These are phyloP conservation scores for Rhododendron simsii DNA, from an alignment of 148 eudicot genomes.

Conservation along the genomic window DNA sequence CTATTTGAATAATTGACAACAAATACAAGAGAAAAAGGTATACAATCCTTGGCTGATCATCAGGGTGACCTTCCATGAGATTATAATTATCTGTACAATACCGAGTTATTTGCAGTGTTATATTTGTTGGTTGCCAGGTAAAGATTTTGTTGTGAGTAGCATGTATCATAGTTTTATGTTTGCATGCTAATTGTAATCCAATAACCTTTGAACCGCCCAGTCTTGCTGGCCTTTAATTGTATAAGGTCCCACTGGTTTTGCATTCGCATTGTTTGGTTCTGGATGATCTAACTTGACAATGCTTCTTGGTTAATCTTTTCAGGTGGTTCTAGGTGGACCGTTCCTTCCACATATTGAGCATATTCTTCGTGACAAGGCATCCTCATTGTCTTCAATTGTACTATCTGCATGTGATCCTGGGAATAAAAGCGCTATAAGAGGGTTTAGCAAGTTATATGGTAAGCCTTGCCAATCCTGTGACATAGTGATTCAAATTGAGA, in stretches of 20 bases:
- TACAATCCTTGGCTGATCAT: too few species aligned
- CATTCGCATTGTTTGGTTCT: not conserved
- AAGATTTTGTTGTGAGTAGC: not conserved
- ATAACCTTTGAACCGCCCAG: not conserved
- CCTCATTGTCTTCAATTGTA: slow-evolving; percentile 62
- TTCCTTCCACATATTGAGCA: slow-evolving; percentile 77
- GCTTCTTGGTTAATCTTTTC: slow-evolving; percentile 17
- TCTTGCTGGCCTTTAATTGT: not conserved
- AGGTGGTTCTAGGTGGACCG: slow-evolving; percentile 97
- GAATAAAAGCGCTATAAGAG: slow-evolving; percentile 53
- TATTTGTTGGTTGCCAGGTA: not conserved
- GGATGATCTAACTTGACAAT: slow-evolving; percentile 11
- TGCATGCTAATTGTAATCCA: not conserved
- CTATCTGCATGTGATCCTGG: slow-evolving; percentile 68
- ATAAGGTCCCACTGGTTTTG: not conserved
- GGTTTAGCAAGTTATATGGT: slow-evolving; percentile 32
- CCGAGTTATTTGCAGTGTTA: not conserved
- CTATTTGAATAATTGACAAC: not conserved
- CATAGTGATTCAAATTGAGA: slow-evolving; percentile 56
- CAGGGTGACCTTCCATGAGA: too few species aligned
- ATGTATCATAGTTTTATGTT: not conserved
- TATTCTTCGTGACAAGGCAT: slow-evolving; percentile 76
- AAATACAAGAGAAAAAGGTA: not conserved
- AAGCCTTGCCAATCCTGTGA: slow-evolving; percentile 67
- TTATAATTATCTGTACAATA: not conserved